Evolutionary conservation across 768 basidiomycete species (phyloP).

Genomic region (Pleurotus platypus): DNA sequence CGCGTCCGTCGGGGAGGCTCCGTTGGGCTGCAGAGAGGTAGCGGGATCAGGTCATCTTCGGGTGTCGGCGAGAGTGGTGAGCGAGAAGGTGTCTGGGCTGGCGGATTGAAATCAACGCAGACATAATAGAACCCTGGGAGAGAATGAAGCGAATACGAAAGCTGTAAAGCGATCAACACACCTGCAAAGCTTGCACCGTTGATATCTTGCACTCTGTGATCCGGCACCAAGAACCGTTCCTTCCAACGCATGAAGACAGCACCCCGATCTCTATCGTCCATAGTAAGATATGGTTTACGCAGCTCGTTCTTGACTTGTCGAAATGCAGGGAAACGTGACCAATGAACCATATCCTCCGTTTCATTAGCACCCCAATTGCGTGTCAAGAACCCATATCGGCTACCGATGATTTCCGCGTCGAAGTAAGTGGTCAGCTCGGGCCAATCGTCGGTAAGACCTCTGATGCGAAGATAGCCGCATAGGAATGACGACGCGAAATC

Average conservation of each 20-base stretch:
- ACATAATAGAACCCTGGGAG: conserved; percentile 89
- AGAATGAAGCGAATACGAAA: conserved; percentile 13
- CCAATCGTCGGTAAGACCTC: conserved; percentile 90
- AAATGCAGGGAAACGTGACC: conserved; percentile 91
- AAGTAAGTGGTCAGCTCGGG: conserved; percentile 96
- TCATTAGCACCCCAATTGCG: conserved; percentile 89
- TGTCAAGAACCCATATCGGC: conserved; percentile 87
- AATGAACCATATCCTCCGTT: conserved; percentile 90
- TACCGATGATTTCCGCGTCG: conserved; percentile 93
- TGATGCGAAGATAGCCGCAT: conserved; percentile 91
- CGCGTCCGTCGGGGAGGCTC: conserved; percentile 32
- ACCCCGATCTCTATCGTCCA: conserved; percentile 72
- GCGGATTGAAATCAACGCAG: conserved; percentile 87
- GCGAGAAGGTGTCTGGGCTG: conserved; percentile 28
- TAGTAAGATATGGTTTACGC: conserved; percentile 72
- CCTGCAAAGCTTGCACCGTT: conserved; percentile 94
- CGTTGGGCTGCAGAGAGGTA: conserved; percentile 24
- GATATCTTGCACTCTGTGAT: conserved; percentile 90
- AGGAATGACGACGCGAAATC: conserved; percentile 83
- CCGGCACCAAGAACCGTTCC: conserved; percentile 93
- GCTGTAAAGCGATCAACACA: conserved; percentile 31
- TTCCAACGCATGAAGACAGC: conserved; percentile 97
- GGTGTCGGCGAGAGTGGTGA: conserved; percentile 15
- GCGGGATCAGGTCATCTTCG: conserved; percentile 13
- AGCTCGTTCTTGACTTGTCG: conserved; percentile 78